phyloP scores from a whole-genome alignment of 148 eudicot genomes.

The Cornus kousa region DNA sequence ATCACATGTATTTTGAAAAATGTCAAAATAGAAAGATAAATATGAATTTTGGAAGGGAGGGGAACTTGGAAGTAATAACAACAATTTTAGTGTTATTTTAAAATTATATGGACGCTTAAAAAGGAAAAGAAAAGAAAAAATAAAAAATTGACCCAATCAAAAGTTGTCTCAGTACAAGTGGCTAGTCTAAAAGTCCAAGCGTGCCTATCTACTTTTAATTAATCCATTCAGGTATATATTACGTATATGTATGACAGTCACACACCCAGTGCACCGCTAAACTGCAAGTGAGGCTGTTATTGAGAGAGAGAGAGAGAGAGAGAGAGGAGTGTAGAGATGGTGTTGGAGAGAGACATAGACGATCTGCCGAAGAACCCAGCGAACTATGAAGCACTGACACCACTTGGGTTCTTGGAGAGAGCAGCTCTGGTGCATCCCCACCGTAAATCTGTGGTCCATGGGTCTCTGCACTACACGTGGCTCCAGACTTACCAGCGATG shows the following conservation, averaged over 20 bases:
- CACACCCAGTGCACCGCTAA: background rate
- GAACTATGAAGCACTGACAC: slow-evolving; percentile 76
- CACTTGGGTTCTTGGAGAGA: slow-evolving; percentile 74
- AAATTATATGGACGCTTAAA: too few relatives aligned
- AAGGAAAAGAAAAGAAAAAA: too few relatives aligned
- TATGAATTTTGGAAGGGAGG: too few relatives aligned
- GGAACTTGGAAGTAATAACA: too few relatives aligned
- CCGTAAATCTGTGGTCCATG: slow-evolving; percentile 63
- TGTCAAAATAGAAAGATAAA: too few relatives aligned
- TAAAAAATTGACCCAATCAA: too few relatives aligned
- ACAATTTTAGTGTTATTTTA: too few relatives aligned
- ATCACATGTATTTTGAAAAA: too few relatives aligned
- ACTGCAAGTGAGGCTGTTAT: background rate
- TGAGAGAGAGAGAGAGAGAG: slow-evolving; percentile 8
- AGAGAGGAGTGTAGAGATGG: slow-evolving; percentile 19
- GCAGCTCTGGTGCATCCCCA: slow-evolving; percentile 80
- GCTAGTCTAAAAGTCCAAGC: too few relatives aligned
- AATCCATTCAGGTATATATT: too few relatives aligned
- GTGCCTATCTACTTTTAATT: too few relatives aligned
- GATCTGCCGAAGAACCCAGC: slow-evolving; percentile 81
- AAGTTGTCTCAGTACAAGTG: too few relatives aligned
- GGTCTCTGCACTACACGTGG: slow-evolving; percentile 62
- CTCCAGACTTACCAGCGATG: slow-evolving; percentile 80
- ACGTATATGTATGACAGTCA: background rate
- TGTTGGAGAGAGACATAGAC: slow-evolving; percentile 63